These are phyloP conservation scores for Aspergillus neoniger DNA, from an alignment of 2,329 filamentous ascomycete genomes.

Conservation along the genomic window DNA sequence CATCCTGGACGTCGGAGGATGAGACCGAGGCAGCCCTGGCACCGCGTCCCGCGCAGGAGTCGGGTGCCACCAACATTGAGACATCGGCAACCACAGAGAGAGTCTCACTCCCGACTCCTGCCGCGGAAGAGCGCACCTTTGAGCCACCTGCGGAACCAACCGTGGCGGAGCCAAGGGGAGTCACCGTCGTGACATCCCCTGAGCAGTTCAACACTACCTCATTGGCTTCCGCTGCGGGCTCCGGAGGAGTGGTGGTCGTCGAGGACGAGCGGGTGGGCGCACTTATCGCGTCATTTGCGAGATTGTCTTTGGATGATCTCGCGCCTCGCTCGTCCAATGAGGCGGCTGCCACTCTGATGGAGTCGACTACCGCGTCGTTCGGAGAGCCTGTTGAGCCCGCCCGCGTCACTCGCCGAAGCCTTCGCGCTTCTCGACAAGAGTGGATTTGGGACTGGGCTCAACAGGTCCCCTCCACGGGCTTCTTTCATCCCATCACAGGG, in stretches of 20 bases:
- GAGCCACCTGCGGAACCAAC: conserved; percentile 12
- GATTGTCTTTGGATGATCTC: conserved; percentile 13
- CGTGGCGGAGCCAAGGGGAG: conserved; percentile 13
- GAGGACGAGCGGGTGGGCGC: conserved; percentile 14
- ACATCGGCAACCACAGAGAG: neutral
- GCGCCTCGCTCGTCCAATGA: conserved; percentile 10
- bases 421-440: neutral
- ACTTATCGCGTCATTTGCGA: conserved; percentile 11
- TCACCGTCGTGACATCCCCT: neutral
- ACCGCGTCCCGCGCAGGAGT: conserved; percentile 7
- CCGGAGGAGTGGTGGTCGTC: conserved; percentile 12
- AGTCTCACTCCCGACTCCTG: neutral
- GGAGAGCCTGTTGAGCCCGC: conserved; percentile 10
- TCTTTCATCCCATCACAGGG: conserved; percentile 5
- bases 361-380: conserved; percentile 8
- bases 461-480: conserved; percentile 13
- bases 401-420: neutral
- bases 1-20: conserved; percentile 5
- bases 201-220: conserved; percentile 5
- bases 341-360: conserved; percentile 13
- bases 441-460: conserved; percentile 8
- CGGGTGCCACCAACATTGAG: neutral
- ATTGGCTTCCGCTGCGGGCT: conserved; percentile 14
- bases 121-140: conserved; percentile 10
- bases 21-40: conserved; percentile 8